Base-by-base conservation (phyloP, 768 basidiomycete genomes). In the Goffeauzyma gilvescens region DNA sequence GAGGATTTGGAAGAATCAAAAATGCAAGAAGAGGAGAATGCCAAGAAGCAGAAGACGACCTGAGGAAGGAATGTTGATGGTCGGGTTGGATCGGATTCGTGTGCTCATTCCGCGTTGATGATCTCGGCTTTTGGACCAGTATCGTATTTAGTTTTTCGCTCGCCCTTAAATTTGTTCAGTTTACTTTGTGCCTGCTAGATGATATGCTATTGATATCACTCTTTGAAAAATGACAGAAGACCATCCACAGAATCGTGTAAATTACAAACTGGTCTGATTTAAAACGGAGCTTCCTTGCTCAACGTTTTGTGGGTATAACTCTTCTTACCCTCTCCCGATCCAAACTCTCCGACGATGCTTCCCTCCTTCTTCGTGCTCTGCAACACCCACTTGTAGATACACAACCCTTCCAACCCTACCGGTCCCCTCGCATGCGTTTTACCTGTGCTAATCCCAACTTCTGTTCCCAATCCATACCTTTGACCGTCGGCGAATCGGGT, bases 401-500 rank as follows among this genome's bases (percentile, higher is more conserved):
- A 81, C 50, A 93, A 68, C 1, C 86, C 86, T 51, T 95, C 84
- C 40, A 95, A 69, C 0, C 90, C 90, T 1, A 96, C 90, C 0
- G 93, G 93, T 3, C 93, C 93, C 31, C 90, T 71, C 13, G 93
- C 89, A 57, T 98, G 93, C 43, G 93, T 90, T 57, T 82, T 77
- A 1, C 90, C 89, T 0, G 93, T 98, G 60, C 81, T 82, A 55
- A 98, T 93, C 7, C 93, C 93, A 0, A 98, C 90, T 65, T 96
- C 93, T 4, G 93, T 89, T 2, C 93, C 93, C 51, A 93, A 87
- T 0, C 93, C 93, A 59, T 86, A 96, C 47, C 90, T 67, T 65
- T 89, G 93, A 10, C 93, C 90, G 62, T 98, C 93, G 0, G 89
- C 79, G 60, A 98, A 96, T 27, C 93, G 73, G 8, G 93, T 95